Conservation (phyloP, 1,284 basidiomycete species). For the Puccinia horiana region DNA sequence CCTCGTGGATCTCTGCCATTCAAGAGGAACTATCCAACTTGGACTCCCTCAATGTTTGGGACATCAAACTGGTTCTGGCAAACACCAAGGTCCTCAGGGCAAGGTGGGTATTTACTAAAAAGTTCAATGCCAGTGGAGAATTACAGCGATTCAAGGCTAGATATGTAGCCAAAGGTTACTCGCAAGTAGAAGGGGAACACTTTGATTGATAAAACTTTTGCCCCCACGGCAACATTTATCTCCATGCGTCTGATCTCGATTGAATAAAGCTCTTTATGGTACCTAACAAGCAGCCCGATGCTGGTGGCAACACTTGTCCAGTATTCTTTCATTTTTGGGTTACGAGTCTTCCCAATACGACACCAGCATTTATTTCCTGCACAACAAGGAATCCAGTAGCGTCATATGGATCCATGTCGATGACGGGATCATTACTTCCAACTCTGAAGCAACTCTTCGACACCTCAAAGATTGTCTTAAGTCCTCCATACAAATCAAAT, state of each 20-base stretch:
- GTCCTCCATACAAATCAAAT: conserved; percentile 1
- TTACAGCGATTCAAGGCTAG: background rate
- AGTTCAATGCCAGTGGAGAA: background rate
- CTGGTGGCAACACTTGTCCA: conserved; percentile 19
- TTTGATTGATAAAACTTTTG: conserved; percentile 31
- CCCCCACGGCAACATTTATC: conserved; percentile 27
- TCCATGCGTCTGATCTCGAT: background rate
- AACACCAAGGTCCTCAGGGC: background rate
- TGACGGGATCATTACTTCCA: conserved; percentile 1
- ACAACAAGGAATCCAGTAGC: background rate
- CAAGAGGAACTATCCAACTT: conserved; percentile 23
- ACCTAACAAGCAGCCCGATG: conserved; percentile 16
- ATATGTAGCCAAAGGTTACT: conserved; percentile 13
- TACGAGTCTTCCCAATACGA: background rate
- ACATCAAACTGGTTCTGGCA: background rate
- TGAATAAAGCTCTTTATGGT: conserved; percentile 19
- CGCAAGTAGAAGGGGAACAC: background rate
- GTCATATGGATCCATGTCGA: conserved; percentile 30
- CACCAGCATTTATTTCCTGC: background rate
- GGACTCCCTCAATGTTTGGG: conserved; percentile 2
- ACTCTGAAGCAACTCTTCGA: background rate
- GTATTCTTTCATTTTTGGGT: background rate
- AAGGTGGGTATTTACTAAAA: conserved; percentile 11
- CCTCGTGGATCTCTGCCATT: background rate
- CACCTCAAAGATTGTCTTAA: background rate